Evolutionary conservation across 176 grass and related monocot genomes (phyloP), one percentile per base, ranked within the genome.

Genomic region (Ampelocalamus luodianensis): DNA sequence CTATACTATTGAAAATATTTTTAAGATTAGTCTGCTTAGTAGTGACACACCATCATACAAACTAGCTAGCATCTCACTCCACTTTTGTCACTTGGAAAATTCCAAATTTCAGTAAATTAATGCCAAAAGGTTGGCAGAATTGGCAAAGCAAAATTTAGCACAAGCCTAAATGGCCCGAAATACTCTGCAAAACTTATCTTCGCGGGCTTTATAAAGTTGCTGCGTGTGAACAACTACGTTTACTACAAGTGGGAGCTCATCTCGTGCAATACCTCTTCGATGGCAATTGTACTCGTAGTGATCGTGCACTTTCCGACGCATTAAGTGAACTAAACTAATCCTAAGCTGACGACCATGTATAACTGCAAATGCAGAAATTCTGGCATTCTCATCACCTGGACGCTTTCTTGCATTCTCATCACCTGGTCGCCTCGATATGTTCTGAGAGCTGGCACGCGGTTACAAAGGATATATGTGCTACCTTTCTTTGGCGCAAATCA

Each of bases 251-350:
- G 81, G 10, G 16, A 48, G 40, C 14, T 79, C 54, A 72, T 18
- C 50, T 15, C 48, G 18, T 20, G 46, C 22, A 20, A 0, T 13
- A 51, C 3, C 49, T 22, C 32, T 26, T 56, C 4, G 13, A 10
- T 76, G 71, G 62, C 63, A 63, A 37, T 26, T 14, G 54, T 81
- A 72, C 78, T 64, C 54, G 42, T 34, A 20, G 53, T 3, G 34
- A 79, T 37, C 14, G 59, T 36, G 2, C 65, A 24, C 88, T 85
- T 81, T 85, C 88, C 82, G 77, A 89, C 82, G 88, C 82, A 85
- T 43, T 43, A 81, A 81, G 56, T 53, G 23, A 64, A 82, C 78
- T 90, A 90, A 86, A 86, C 43, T 77, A 90, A 77, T 81, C 32
- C 8, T n/a, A 5, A 1, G 71, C 71, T 51, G 72, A 82, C 63